Evolutionary conservation across 1,139 yeast genomes (phyloP).

Genomic region (Blastobotrys serpentis): DNA sequence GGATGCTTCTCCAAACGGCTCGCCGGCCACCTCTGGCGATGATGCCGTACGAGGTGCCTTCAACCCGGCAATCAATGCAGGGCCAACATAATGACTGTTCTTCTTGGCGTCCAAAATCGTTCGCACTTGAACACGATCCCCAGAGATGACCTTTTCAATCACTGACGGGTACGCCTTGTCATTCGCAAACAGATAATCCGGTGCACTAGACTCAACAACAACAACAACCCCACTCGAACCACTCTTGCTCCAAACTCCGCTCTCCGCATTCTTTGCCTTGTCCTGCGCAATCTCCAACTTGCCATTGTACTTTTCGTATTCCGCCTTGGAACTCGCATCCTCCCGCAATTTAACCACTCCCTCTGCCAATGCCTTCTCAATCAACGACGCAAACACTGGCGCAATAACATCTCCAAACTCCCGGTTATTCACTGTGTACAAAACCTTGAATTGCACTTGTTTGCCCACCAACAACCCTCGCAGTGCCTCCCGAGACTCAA

Average conservation of each 20-base stretch:
- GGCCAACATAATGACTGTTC: slow-evolving; percentile 48
- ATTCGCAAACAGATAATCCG: slow-evolving; percentile 37
- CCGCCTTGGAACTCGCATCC: slow-evolving; percentile 41
- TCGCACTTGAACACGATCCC: slow-evolving; percentile 69
- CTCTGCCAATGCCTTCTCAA: slow-evolving; percentile 54
- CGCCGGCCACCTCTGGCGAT: slow-evolving; percentile 41
- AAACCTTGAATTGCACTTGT: slow-evolving; percentile 58
- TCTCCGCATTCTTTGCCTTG: slow-evolving; percentile 48
- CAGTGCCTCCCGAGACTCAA: slow-evolving; percentile 60
- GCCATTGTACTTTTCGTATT: slow-evolving; percentile 42
- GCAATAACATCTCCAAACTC: slow-evolving; percentile 73
- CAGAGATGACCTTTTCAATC: slow-evolving; percentile 73
- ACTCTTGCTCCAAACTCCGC: slow-evolving; percentile 65
- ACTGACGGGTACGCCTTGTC: slow-evolving; percentile 52
- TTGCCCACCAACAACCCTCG: slow-evolving; percentile 68
- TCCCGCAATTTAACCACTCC: slow-evolving; percentile 68
- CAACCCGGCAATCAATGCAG: slow-evolving; percentile 70
- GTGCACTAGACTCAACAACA: slow-evolving; percentile 39
- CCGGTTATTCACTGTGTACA: slow-evolving; percentile 54
- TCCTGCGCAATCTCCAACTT: slow-evolving; percentile 47
- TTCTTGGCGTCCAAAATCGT: slow-evolving; percentile 45
- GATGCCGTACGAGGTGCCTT: slow-evolving; percentile 69
- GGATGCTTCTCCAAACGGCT: slow-evolving; percentile 63
- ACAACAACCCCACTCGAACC: slow-evolving; percentile 31
- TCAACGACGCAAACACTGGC: slow-evolving; percentile 61